phyloP scores from a whole-genome alignment of 2,329 filamentous ascomycete species.

The Volutella citrinella region DNA sequence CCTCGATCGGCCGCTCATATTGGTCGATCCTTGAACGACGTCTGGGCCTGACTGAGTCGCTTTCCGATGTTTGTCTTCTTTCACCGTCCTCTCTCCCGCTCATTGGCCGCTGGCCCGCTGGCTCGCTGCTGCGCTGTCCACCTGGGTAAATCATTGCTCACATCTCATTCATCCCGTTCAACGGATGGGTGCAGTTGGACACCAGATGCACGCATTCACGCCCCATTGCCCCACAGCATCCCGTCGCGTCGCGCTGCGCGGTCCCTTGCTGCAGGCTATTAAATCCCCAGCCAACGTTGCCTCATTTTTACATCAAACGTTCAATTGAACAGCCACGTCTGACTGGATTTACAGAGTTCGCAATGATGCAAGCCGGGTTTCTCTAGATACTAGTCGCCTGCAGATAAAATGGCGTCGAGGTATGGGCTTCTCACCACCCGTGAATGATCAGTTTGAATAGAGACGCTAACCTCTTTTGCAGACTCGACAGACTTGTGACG shows the following conservation, averaged over 20 bases:
- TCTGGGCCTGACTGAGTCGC: no score
- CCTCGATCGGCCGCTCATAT: no score
- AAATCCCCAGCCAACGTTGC: constrained; percentile 11
- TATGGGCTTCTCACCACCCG: constrained; percentile 26
- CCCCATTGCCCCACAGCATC: constrained; percentile 22
- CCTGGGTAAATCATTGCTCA: no score
- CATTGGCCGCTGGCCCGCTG: no score
- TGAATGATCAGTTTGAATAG: no score
- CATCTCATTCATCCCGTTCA: constrained; percentile 3
- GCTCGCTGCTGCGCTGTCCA: no score
- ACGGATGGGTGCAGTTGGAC: no score
- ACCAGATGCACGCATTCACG: constrained; percentile 24
- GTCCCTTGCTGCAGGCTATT: constrained; percentile 21
- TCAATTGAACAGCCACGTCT: no score
- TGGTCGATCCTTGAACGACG: no score
- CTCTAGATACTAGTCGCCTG: constrained; percentile 16
- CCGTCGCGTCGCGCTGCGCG: constrained; percentile 27
- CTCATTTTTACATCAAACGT: constrained; percentile 10
- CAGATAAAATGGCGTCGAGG: constrained; percentile 57
- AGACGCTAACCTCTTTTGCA: constrained; percentile 34
- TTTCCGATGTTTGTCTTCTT: no score
- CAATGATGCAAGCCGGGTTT: constrained; percentile 25
- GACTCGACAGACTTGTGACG: constrained; percentile 84
- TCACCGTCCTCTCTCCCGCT: no score
- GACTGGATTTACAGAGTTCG: constrained; percentile 18